phyloP scores from a whole-genome alignment of 2,329 filamentous ascomycete species.

The Rhinocladiella similis region DNA sequence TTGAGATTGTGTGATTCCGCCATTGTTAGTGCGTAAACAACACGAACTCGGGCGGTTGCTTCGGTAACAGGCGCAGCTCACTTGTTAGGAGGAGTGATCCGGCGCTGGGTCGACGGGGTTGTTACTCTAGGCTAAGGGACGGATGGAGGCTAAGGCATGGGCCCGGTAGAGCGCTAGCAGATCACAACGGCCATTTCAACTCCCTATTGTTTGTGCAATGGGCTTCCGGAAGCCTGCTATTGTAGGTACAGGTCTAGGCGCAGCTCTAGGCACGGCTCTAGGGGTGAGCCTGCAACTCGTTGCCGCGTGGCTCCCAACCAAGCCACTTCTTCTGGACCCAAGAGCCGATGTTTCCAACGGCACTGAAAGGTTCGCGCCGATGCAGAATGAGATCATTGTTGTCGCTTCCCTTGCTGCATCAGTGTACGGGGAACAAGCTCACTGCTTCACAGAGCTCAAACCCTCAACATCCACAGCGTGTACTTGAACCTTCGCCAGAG shows the following conservation, averaged over 20 bases:
- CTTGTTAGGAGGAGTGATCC: not conserved
- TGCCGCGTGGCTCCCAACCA: not conserved
- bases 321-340: not conserved
- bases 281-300: not conserved
- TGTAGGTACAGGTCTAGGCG: too few species aligned
- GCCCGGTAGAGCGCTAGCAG: too few species aligned
- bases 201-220: too few species aligned
- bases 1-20: not conserved
- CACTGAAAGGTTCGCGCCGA: slow-evolving; percentile 14
- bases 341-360: not conserved
- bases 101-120: too few species aligned
- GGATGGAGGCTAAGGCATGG: too few species aligned
- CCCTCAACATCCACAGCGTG: too few species aligned
- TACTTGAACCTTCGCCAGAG: too few species aligned
- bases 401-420: too few species aligned
- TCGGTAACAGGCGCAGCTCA: slow-evolving; percentile 16
- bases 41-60: slow-evolving; percentile 18
- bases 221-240: too few species aligned
- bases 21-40: slow-evolving; percentile 18
- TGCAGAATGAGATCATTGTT: slow-evolving; percentile 17
- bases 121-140: too few species aligned
- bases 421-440: not conserved
- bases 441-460: not conserved
- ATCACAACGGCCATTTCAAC: too few species aligned
- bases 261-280: not conserved